phyloP scores from a whole-genome alignment of 129 eudicot species.

The Arctium minus region DNA sequence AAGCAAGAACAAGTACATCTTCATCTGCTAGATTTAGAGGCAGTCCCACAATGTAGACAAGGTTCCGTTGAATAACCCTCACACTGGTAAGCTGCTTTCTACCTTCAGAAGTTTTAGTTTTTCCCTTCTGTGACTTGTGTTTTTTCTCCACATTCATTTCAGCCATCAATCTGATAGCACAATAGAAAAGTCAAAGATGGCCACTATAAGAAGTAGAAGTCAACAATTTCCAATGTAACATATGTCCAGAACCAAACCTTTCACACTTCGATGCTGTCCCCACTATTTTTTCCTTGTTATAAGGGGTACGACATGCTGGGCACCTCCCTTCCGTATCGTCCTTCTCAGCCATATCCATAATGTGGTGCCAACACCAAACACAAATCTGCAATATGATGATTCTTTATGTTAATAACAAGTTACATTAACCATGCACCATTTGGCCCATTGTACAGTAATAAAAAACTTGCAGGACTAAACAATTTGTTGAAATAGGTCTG shows the following conservation, averaged over 20 bases:
- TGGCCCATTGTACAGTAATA: background rate
- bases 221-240: background rate
- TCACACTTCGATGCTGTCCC: conserved; percentile 78
- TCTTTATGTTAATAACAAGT: background rate
- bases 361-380: conserved; percentile 99
- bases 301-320: conserved; percentile 95
- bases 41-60: conserved; percentile 90
- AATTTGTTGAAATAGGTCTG: background rate
- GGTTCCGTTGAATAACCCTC: conserved; percentile 92
- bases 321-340: conserved; percentile 94
- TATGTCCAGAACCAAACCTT: conserved; percentile 44
- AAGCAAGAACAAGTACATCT: conserved; percentile 39
- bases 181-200: background rate
- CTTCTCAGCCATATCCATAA: conserved; percentile 99
- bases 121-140: conserved; percentile 71
- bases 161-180: conserved; percentile 63
- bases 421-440: background rate
- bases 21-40: conserved; percentile 94
- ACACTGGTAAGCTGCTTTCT: conserved; percentile 94
- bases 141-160: conserved; percentile 84
- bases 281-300: conserved; percentile 93
- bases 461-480: background rate
- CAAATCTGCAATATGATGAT: conserved; percentile 56
- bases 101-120: conserved; percentile 73
- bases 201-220: background rate